A percentile compares a stretch with the other conserved stretches of the same genome.
These are phyloP conservation scores for Pinus albicaulis DNA, from an alignment of 75 land plant species.

Conservation along the genomic window DNA sequence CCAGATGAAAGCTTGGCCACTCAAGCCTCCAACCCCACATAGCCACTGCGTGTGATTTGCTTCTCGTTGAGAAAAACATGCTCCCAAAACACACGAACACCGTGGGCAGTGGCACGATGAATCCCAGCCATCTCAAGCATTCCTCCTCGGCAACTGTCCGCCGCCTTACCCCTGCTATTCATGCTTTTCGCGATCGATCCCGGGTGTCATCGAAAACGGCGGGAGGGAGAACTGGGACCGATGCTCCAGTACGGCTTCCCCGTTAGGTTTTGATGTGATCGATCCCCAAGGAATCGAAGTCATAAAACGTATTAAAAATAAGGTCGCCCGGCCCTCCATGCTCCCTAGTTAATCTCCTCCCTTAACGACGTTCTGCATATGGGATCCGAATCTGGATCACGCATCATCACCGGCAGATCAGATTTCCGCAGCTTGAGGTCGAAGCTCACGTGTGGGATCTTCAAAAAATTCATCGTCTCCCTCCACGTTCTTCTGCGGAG, in stretches of 20 bases:
- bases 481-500: background rate
- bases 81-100: slow-evolving; percentile 4
- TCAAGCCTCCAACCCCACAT: slow-evolving; percentile 1
- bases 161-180: background rate
- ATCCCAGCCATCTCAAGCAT: background rate
- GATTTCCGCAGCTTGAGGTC: background rate
- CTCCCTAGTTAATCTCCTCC: background rate
- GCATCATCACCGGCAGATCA: background rate
- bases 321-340: background rate
- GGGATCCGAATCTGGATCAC: background rate
- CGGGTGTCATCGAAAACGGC: background rate
- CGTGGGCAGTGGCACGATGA: background rate
- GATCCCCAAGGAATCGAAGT: background rate
- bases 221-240: background rate
- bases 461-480: background rate
- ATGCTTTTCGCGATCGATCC: background rate
- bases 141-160: background rate
- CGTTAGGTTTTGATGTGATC: background rate
- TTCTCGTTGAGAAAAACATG: background rate
- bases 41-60: background rate
- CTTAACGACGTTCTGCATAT: background rate
- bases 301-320: background rate
- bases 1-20: slow-evolving; percentile 7
- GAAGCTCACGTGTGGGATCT: background rate
- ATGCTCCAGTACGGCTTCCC: background rate